Evolutionary conservation across 257 asterid genomes (phyloP), one percentile per base, ranked within the genome.

Genomic region (Perilla frutescens): DNA sequence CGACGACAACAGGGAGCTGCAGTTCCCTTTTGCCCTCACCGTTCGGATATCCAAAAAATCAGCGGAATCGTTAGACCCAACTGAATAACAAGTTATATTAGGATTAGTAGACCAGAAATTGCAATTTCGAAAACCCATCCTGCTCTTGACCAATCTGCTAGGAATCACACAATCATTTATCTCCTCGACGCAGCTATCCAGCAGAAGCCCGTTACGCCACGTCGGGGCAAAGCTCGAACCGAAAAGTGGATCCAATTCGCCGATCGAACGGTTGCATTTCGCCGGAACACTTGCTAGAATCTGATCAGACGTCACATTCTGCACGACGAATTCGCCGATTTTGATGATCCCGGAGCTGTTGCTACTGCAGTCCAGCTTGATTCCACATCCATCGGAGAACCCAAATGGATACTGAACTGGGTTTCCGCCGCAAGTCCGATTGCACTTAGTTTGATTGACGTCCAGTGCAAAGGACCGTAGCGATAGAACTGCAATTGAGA

Each of bases 331-430:
- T 55, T 56, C 71, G 11, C 89, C 89, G 9, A 92, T 73, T 76
- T 44, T 37, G 39, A 83, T 68, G 3, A 37, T 73, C 43, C 87
- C 84, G 6, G 58, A 32, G 58, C 5, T 51, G 15, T 8, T 20
- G 56, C 72, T 68, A 29, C 74, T 71, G 45, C 92, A 88, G 45
- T 80, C 37, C 61, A 92, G 72, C 74, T 44, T 86, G 80, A 92
- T 89, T 29, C 20, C 5, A 41, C 92, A 88, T 5, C 80, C 83
- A 0, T 74, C 53, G 0, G 90, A 78, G 81, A 92, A 88, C 3
- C 98, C 98, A 56, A 92, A 90, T 0, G 98, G 98, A 55, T 83
- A 85, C 2, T 76, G 83, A 8, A 92, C 84, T 13, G 2, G 58
- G 8, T 7, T 15, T 36, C 1, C 10, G 54, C 83, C 84, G 70